Conservation (phyloP, 345 rosid species). For the Euphorbia tirucalli region DNA sequence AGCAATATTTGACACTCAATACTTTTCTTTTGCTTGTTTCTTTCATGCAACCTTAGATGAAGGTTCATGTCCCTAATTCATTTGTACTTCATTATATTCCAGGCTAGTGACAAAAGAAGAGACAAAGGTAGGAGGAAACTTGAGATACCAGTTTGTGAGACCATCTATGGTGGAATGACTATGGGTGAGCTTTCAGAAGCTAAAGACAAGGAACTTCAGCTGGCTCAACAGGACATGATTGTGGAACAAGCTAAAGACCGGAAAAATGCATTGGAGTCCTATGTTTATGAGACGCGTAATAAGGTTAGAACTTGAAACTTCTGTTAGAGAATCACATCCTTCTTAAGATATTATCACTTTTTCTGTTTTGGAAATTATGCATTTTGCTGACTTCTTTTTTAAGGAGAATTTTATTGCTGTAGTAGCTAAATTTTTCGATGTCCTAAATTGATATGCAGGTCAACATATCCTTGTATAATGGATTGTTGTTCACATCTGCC, state of each 20-base stretch:
- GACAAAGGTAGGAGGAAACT: conserved; percentile 43
- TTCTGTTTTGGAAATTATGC: background rate
- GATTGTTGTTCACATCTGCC: background rate
- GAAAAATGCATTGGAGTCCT: conserved; percentile 75
- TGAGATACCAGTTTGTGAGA: conserved; percentile 54
- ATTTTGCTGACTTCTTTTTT: background rate
- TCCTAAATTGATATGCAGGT: background rate
- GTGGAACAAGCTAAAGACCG: conserved; percentile 67
- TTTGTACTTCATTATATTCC: conserved; percentile 5
- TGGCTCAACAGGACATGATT: conserved; percentile 60
- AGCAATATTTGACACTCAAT: background rate
- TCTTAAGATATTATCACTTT: background rate
- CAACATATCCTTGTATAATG: background rate
- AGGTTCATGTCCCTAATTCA: background rate
- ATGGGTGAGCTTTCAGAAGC: conserved; percentile 53
- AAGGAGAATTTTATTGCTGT: background rate
- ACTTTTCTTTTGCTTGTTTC: background rate
- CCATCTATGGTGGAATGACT: conserved; percentile 48
- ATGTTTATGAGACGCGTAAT: conserved; percentile 79
- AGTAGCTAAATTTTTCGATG: background rate
- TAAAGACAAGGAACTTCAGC: conserved; percentile 50
- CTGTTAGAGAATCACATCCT: background rate
- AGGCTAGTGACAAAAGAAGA: conserved; percentile 36
- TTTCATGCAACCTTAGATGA: background rate
- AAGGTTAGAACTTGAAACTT: conserved; percentile 46